phyloP scores from a whole-genome alignment of 345 rosid species.

The Gossypium mustelinum region DNA sequence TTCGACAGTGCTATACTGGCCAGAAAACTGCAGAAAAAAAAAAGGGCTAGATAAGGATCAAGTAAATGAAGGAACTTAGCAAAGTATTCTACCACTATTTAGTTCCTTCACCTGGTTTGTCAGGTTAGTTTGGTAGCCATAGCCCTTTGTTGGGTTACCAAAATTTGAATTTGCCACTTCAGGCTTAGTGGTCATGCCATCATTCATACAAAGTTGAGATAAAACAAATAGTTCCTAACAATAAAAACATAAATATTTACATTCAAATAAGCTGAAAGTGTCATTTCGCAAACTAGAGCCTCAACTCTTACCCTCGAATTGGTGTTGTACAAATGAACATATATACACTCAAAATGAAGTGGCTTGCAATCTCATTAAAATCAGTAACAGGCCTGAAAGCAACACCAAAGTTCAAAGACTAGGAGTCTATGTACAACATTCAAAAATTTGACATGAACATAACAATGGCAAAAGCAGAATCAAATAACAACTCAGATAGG shows the following conservation, averaged over 20 bases:
- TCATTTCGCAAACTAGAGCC: conserved; percentile 4
- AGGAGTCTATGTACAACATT: neutral
- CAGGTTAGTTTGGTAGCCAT: conserved; percentile 33
- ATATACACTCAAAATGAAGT: conserved; percentile 78
- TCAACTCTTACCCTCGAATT: conserved; percentile 58
- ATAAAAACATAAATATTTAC: neutral
- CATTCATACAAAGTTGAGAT: neutral
- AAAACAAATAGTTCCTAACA: neutral
- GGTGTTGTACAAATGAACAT: conserved; percentile 72
- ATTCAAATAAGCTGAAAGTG: neutral
- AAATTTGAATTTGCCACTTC: conserved; percentile 48
- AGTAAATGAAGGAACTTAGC: neutral
- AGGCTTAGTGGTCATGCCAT: conserved; percentile 17
- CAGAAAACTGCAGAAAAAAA: conserved; percentile 31
- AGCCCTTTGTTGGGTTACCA: conserved; percentile 40
- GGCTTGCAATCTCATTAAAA: conserved; percentile 74
- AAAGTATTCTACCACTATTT: neutral
- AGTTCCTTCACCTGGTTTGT: conserved; percentile 50
- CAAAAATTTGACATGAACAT: neutral
- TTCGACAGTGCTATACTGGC: conserved; percentile 38
- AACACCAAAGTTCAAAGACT: conserved; percentile 11
- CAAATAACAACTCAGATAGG: neutral
- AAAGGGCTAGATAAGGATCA: conserved; percentile 4
- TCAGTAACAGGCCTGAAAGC: conserved; percentile 77
- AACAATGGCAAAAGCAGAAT: neutral